Percentiles rank a stretch among this genome's conserved stretches.
phyloP scores from a whole-genome alignment of 2,329 filamentous ascomycete species.

The Paraphoma chrysanthemicola region DNA sequence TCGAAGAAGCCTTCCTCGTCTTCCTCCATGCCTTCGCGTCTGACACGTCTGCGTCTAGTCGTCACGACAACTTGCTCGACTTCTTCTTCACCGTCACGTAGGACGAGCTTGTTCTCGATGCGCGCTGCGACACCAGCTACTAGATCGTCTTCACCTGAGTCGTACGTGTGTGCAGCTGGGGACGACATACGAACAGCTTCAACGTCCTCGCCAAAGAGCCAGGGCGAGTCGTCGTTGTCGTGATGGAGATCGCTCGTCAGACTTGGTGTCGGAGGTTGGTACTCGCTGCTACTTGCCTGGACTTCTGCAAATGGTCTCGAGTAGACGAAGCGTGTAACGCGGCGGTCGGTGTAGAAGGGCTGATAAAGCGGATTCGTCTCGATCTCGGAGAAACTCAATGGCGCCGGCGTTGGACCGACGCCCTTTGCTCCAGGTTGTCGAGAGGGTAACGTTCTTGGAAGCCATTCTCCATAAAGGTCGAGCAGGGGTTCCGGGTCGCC shows the following conservation, averaged over 20 bases:
- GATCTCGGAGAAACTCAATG: constrained; percentile 76
- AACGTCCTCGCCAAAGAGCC: constrained; percentile 63
- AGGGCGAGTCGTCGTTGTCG: constrained; percentile 46
- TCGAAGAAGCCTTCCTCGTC: constrained; percentile 82
- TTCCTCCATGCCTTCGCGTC: constrained; percentile 59
- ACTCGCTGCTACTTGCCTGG: constrained; percentile 33
- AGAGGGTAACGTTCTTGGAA: constrained; percentile 38
- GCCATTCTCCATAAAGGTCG: constrained; percentile 44
- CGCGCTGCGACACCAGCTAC: constrained; percentile 58
- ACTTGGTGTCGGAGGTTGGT: constrained; percentile 22
- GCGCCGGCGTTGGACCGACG: constrained; percentile 53
- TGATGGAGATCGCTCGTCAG: constrained; percentile 41
- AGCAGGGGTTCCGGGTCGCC: constrained; percentile 30
- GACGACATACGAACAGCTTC: constrained; percentile 55
- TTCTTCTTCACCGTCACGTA: constrained; percentile 61
- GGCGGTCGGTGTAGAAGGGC: constrained; percentile 90
- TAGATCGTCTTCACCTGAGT: constrained; percentile 50
- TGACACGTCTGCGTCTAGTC: constrained; percentile 70
- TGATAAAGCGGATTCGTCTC: constrained; percentile 96
- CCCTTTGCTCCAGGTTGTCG: constrained; percentile 22
- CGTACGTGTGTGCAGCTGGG: constrained; percentile 45
- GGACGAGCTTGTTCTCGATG: constrained; percentile 54
- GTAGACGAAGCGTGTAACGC: constrained; percentile 80
- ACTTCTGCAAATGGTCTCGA: constrained; percentile 39
- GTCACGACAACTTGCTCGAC: constrained; percentile 84